A percentile compares a stretch with the other conserved stretches of the same genome.
Evolutionary conservation across 805 yeast genomes (phyloP).

Genomic region (Dipodascopsis uninucleata): DNA sequence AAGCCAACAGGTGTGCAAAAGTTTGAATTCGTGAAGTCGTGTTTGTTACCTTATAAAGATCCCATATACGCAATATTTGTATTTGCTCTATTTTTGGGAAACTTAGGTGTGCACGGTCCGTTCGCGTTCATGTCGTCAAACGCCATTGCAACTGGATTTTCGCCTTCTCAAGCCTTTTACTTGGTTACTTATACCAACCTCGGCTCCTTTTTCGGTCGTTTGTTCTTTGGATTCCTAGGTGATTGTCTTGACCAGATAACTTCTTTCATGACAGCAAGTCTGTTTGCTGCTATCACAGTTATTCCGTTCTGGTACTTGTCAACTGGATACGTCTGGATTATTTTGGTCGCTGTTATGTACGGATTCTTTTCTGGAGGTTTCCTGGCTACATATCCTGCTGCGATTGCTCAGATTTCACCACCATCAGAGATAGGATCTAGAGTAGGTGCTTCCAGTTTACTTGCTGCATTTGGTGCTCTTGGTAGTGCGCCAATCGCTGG

Average conservation of each 20-base stretch:
- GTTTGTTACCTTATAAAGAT: conserved; percentile 32
- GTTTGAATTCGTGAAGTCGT: conserved; percentile 16
- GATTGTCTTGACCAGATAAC: conserved; percentile 49
- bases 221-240: conserved; percentile 46
- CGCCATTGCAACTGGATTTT: conserved; percentile 30
- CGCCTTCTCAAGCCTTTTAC: conserved; percentile 27
- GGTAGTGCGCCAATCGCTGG: conserved; percentile 36
- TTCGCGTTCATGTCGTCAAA: conserved; percentile 35
- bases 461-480: conserved; percentile 49
- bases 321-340: conserved; percentile 3
- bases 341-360: conserved; percentile 33
- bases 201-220: conserved; percentile 48
- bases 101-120: conserved; percentile 35
- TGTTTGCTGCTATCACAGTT: conserved; percentile 32
- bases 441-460: conserved; percentile 60
- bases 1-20: conserved; percentile 18
- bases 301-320: conserved; percentile 28
- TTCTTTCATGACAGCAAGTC: no score
- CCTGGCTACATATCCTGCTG: conserved; percentile 35
- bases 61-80: conserved; percentile 29
- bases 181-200: conserved; percentile 37
- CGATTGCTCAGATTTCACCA: conserved; percentile 32
- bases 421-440: conserved; percentile 34
- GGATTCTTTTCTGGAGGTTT: conserved; percentile 38
- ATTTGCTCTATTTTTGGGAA: conserved; percentile 31